Conservation (phyloP, 2,329 filamentous ascomycete species). For the Lasiodiplodia citricola region DNA sequence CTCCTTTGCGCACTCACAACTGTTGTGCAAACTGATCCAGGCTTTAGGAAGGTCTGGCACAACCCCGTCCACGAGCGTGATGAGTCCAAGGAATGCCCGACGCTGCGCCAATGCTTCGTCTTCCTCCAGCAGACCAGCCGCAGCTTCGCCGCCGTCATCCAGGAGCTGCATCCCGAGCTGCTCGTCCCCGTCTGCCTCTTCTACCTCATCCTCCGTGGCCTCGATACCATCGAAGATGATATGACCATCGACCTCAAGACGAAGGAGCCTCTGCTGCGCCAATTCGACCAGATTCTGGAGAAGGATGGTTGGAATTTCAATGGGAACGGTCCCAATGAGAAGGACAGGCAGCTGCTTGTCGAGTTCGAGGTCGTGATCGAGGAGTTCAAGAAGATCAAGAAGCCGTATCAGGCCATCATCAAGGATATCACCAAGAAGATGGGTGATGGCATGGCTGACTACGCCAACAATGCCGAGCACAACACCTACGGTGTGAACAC, state of each 20-base stretch:
- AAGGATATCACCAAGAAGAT: conserved; percentile 92
- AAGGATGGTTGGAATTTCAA: conserved; percentile 89
- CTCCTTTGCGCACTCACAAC: conserved; percentile 19
- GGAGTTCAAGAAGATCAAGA: conserved; percentile 89
- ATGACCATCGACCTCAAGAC: conserved; percentile 83
- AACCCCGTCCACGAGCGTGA: conserved; percentile 88
- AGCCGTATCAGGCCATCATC: conserved; percentile 82
- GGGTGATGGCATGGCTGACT: conserved; percentile 99
- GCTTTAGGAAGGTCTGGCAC: conserved; percentile 89
- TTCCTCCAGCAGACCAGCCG: conserved; percentile 88
- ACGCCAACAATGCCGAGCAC: conserved; percentile 80
- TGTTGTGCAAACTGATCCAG: conserved; percentile 21
- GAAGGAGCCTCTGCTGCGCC: conserved; percentile 85
- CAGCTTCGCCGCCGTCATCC: conserved; percentile 90
- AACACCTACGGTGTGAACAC: conserved; percentile 81
- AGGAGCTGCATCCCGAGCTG: conserved; percentile 93
- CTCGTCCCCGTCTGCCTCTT: conserved; percentile 88
- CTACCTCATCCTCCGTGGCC: conserved; percentile 87
- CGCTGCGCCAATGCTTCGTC: conserved; percentile 82
- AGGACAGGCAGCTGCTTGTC: conserved; percentile 89
- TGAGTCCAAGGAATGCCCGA: conserved; percentile 72
- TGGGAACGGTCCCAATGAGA: conserved; percentile 87
- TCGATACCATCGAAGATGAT: conserved; percentile 99
- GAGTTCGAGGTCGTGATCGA: conserved; percentile 86
- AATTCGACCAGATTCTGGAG: conserved; percentile 80